These are phyloP conservation scores for Alternaria burnsii DNA, from an alignment of 2,329 filamentous ascomycete genomes.

Conservation along the genomic window DNA sequence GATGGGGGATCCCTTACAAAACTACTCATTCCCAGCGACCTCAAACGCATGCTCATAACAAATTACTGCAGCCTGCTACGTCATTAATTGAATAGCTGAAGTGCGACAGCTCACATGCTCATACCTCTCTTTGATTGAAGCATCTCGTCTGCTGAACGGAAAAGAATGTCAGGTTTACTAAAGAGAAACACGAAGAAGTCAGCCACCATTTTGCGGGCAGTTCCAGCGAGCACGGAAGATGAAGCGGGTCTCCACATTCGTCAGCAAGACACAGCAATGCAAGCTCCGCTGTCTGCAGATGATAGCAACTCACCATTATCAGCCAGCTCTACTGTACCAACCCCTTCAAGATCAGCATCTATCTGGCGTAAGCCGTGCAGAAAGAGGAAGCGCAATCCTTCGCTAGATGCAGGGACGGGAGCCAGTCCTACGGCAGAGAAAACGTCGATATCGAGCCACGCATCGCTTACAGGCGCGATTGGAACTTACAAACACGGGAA, in stretches of 20 bases:
- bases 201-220: slow-evolving; percentile 47
- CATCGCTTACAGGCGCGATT: slow-evolving; percentile 46
- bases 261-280: slow-evolving; percentile 49
- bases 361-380: slow-evolving; percentile 22
- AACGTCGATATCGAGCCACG: slow-evolving; percentile 33
- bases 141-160: slow-evolving; percentile 12
- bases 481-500: slow-evolving; percentile 57
- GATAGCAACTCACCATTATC: slow-evolving; percentile 35
- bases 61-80: slow-evolving; percentile 10
- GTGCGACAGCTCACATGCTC: background rate
- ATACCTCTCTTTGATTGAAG: slow-evolving; percentile 9
- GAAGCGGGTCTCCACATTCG: slow-evolving; percentile 44
- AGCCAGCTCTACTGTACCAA: slow-evolving; percentile 23
- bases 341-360: slow-evolving; percentile 24
- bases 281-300: slow-evolving; percentile 28
- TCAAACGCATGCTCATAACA: slow-evolving; percentile 11
- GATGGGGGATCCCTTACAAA: slow-evolving; percentile 20
- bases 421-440: slow-evolving; percentile 28
- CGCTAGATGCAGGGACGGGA: slow-evolving; percentile 22
- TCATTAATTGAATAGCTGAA: slow-evolving; percentile 7
- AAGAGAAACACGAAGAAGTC: slow-evolving; percentile 34
- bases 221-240: slow-evolving; percentile 38
- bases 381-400: slow-evolving; percentile 28
- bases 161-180: slow-evolving; percentile 31
- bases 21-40: slow-evolving; percentile 15